A percentile compares a stretch with the other conserved stretches of the same genome.
Conservation (phyloP, 805 yeast species). For the Kazachstania kunashirensis region DNA sequence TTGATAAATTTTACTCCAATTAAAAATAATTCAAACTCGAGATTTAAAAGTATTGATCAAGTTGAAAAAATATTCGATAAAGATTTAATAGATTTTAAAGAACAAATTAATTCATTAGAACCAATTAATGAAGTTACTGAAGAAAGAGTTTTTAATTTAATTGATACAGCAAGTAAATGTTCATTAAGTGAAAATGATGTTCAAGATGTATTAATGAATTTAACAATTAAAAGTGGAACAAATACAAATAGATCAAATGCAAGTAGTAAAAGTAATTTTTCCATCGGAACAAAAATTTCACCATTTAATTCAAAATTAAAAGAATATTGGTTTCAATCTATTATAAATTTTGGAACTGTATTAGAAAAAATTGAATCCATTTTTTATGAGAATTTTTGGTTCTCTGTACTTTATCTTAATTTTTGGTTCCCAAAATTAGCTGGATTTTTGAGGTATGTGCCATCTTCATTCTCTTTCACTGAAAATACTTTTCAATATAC, state of each 20-base stretch:
- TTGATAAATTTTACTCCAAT: not conserved
- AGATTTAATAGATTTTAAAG: not conserved
- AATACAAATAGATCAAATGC: not conserved
- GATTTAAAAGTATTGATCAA: not conserved
- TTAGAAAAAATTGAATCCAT: slow-evolving; percentile 14
- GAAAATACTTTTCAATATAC: not conserved
- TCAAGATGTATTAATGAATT: slow-evolving; percentile 9
- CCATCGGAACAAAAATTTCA: not conserved
- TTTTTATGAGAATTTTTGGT: slow-evolving; percentile 18
- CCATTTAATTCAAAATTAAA: slow-evolving; percentile 4
- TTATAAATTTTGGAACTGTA: slow-evolving; percentile 6
- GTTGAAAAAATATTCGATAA: not conserved
- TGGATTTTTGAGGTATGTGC: slow-evolving; percentile 18
- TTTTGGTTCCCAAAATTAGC: slow-evolving; percentile 18
- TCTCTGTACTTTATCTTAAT: slow-evolving; percentile 14
- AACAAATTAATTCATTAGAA: slow-evolving; percentile 1
- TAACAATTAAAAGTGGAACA: slow-evolving; percentile 2
- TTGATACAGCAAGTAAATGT: slow-evolving; percentile 4
- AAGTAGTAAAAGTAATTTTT: not conserved
- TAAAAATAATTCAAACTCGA: not conserved
- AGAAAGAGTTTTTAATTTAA: slow-evolving; percentile 1
- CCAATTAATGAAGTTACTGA: slow-evolving; percentile 7
- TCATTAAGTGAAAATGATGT: slow-evolving; percentile 12
- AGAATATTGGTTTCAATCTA: slow-evolving; percentile 7
- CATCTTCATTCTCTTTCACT: not conserved